Evolutionary conservation across 2,329 filamentous ascomycete species (phyloP), one percentile per base, ranked within the genome.

Genomic region (Penicillium vulpinum): DNA sequence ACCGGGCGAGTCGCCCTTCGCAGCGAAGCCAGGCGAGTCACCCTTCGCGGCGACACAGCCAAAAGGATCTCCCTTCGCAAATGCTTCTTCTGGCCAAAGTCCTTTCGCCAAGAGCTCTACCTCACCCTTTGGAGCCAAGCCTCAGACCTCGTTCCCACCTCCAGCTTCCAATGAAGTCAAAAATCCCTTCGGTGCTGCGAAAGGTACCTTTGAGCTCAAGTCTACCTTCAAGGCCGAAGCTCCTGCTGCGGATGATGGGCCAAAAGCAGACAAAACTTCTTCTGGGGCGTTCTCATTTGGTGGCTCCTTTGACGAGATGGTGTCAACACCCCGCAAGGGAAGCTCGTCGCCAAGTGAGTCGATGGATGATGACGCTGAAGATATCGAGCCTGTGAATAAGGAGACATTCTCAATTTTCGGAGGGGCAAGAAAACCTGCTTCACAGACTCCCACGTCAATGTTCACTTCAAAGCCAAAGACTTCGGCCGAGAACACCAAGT

Each of bases 191-290:
- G 72, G 70, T 5, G 40, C 66, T 26, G 61, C 65, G 8, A 49
- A 63, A 15, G 57, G 65, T 56, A 67, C 67, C n/a, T 81, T 81
- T 61, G 69, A 67, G 8, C 62, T 80, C 22, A 75, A 74, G 2
- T 77, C 79, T 24, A 73, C 73, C 11, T 80, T 81, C 59, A 78
- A 78, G 62, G 68, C 67, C 4, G 78, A 80, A 56, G 72, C 69
- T 9, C 72, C 70, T 15, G 72, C 75, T 53, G 70, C 63, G 26
- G 73, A 73, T 56, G 77, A 79, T 65, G 65, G 62, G 4, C 67
- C 71, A n/a, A 77, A 76, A 45, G 66, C 75, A 21, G 70, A 74
- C 3, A 72, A 74, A 53, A 52, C 69, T 53, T 67, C 68, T 47
- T 61, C 64, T 16, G 62, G 67, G 1, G 54, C 74, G 7, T 76